Base-by-base conservation (phyloP, 2,329 filamentous ascomycete species). In the Epichloe coenophiala region DNA sequence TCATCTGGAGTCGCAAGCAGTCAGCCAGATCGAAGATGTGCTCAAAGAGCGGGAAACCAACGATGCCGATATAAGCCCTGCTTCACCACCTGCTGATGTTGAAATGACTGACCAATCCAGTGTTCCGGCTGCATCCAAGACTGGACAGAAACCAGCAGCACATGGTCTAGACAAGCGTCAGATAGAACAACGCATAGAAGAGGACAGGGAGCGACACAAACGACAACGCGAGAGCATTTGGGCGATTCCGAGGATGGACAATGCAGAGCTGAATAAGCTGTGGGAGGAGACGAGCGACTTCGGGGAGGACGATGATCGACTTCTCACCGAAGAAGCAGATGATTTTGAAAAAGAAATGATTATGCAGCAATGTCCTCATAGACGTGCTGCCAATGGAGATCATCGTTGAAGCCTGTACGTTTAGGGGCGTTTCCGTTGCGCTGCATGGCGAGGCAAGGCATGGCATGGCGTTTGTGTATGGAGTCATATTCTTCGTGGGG, bases 161-260 rank as follows among this genome's bases (percentile, higher is more conserved):
- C 66, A 69, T 31, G 65, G 70, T 15, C 65, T 93, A 48, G 88
- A 96, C 61, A 93, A 91, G 68, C 78, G 85, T 51, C 87, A 95
- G 68, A 86, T 96, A 49, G 90, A 97, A 69, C 90, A 97, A 71
- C 77, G 93, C 40, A 95, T 98, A 55, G 94, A 98, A 60, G 94
- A 98, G 68, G 93, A 98, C 66, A 76, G 93, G 3, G 93, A 98
- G 66, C 75, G 93, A 42, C 94, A 98, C 67, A 98, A 98, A 73
- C 74, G 91, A 42, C 72, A 91, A 60, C 74, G 93, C 21, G 93
- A 98, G 69, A 89, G 83, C 59, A 94, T 95, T 55, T 98, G 94
- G 93, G 88, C 89, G 0, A 82, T 95, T 2, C 80, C 80, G 33
- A 75, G 77, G 8, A 60, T 58, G 8, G 74, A 78, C 27, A 78